Percentiles rank a stretch among this genome's conserved stretches.
These are phyloP conservation scores for Chlamydomonas sphaeroides DNA, from an alignment of 139 green algal species.

Conservation along the genomic window DNA sequence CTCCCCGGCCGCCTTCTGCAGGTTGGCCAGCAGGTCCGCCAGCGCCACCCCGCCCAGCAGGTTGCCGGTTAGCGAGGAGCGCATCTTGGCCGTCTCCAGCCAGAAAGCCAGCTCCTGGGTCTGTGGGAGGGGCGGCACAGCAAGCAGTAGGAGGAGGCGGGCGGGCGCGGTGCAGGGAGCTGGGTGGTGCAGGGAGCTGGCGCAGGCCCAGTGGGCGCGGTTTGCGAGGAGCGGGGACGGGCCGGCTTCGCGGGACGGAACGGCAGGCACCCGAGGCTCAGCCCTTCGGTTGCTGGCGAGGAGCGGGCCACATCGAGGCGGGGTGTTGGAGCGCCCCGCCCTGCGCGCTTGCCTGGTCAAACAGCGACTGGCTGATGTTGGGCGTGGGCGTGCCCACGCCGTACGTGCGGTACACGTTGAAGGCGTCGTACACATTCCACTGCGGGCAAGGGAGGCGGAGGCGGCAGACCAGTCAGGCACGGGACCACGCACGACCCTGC, in stretches of 20 bases:
- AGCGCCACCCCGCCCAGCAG: conserved; percentile 56
- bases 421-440: conserved; percentile 56
- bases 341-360: too few relatives aligned
- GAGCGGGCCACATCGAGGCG: too few relatives aligned
- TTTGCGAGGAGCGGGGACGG: too few relatives aligned
- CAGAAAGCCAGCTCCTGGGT: conserved; percentile 56
- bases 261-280: too few relatives aligned
- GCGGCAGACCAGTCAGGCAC: neutral
- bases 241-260: too few relatives aligned
- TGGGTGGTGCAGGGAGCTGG: too few relatives aligned
- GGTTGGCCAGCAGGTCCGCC: conserved; percentile 48
- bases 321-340: too few relatives aligned
- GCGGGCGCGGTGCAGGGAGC: neutral
- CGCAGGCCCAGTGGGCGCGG: too few relatives aligned
- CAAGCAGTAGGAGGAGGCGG: neutral
- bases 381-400: conserved; percentile 35
- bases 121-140: conserved; percentile 8
- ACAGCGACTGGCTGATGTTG: conserved; percentile 1
- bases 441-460: neutral
- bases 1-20: neutral
- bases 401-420: conserved; percentile 63
- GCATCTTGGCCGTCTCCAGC: conserved; percentile 67
- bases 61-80: conserved; percentile 46
- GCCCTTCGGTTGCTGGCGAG: too few relatives aligned
- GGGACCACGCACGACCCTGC: too few relatives aligned